Evolutionary conservation across 176 grass and related monocot species (phyloP), one percentile per base, ranked within the genome.

Genomic region (Typha latifolia): DNA sequence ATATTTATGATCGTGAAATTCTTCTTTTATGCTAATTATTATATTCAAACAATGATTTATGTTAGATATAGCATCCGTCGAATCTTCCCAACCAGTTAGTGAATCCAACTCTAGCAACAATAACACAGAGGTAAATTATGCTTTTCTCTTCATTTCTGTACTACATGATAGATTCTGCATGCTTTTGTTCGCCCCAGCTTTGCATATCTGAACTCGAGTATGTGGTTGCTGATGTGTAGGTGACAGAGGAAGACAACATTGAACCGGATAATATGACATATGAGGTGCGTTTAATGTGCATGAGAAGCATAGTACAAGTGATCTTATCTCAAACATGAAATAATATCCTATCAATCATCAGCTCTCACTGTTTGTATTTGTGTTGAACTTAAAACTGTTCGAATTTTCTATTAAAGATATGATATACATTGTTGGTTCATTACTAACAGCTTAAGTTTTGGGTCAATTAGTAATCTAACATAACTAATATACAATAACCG

Each of bases 181-280:
- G 2, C 34, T 37, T 37, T 37, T 37, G 34, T 37, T 37, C 3
- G 34, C 34, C 34, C 34, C 4, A 6, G 2, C 34, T 37, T 32
- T 14, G 2, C 43, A 16, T 57, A 62, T 69, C 27, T 31, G 10
- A 52, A 12, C 18, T 63, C 23, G 14, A 55, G 5, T 55, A 12
- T 55, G 51, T 5, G n/a, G 18, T 55, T 55, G 51, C 5, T 55
- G 51, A 16, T 69, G 48, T 72, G 20, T 32, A 92, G 92, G 85
- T 77, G 10, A 10, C 77, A 3, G 69, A 51, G 10, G 80, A 87
- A 64, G 89, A 90, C 62, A 72, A 81, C 70, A 70, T 90, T 66
- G 77, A 97, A 66, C 83, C 86, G 2, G 89, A 90, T 79, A 67
- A 78, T 34, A 97, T 97, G 94, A 75, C 94, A 56, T 93, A 93